Percentiles rank a stretch among this genome's conserved stretches.
Conservation (phyloP, 352 stramenopile species). For the Lagenidium giganteum region DNA sequence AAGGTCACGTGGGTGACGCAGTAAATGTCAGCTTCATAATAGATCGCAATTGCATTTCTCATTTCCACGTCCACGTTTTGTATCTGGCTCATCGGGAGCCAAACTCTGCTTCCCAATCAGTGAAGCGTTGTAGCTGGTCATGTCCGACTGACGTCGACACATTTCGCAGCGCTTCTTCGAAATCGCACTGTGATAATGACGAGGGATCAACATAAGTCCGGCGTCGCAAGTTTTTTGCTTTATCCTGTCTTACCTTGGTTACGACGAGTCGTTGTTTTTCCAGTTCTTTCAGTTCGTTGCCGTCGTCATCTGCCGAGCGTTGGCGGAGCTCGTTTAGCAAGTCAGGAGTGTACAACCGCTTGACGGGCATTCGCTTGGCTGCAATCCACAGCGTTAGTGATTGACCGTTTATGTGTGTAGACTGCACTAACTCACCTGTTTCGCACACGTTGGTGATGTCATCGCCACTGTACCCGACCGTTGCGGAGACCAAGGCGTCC, state of each 20-base stretch:
- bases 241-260: slow-evolving; percentile 39
- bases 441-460: slow-evolving; percentile 81
- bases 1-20: slow-evolving; percentile 49
- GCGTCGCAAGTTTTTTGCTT: background rate
- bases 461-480: slow-evolving; percentile 82
- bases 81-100: slow-evolving; percentile 22
- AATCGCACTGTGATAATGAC: slow-evolving; percentile 12
- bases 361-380: slow-evolving; percentile 81
- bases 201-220: background rate
- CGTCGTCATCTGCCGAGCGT: slow-evolving; percentile 28
- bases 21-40: slow-evolving; percentile 1
- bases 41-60: background rate
- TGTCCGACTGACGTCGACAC: slow-evolving; percentile 49
- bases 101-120: slow-evolving; percentile 44
- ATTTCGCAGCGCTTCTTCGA: slow-evolving; percentile 31
- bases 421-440: slow-evolving; percentile 8
- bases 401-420: background rate
- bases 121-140: slow-evolving; percentile 36
- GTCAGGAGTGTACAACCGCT: slow-evolving; percentile 68
- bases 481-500: slow-evolving; percentile 47
- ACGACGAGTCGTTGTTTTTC: slow-evolving; percentile 57
- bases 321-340: slow-evolving; percentile 49
- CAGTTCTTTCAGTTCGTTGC: slow-evolving; percentile 30
- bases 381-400: background rate
- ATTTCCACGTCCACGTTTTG: slow-evolving; percentile 3